Base-by-base conservation (phyloP, 2,329 filamentous ascomycete species). In the Microcyclosporella mali region DNA sequence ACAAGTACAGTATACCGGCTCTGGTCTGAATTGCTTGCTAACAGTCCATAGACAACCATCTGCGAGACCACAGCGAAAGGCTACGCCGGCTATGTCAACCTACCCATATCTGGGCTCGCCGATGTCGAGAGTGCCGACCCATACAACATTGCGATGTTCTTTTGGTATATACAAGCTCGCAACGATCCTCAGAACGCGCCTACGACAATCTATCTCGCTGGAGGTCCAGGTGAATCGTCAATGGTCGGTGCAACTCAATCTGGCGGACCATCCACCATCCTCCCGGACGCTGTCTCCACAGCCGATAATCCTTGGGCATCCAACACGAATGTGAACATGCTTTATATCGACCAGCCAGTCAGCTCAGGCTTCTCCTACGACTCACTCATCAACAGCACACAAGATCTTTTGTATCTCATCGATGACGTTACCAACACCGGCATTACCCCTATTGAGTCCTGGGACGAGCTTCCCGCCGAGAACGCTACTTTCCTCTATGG, bases 141-240 rank as follows among this genome's bases (percentile, higher is more conserved):
- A 6, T 61, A 59, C 48, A 55, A 56, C 38, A 49, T 54, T 3
- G 56, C 52, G 53, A 81, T 75, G 36, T 82, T 81, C 61, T 83
- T 82, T 63, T 80, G 77, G 76, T 82, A 80, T 55, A 75, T 82
- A 52, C 76, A 81, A 53, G 68, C 78, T 4, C 67, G 75, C 7
- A 66, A 74, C 4, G 65, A 71, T 51, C 68, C 77, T 2, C 50
- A 58, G 8, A 66, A 71, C 39, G 77, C 77, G 3, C 78, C 78
- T 0, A 62, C 81, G 25, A 73, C 75, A 0, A 73, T 81, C 17
- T 83, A 77, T 72, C 71, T 83, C 55, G 74, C 74, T 40, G 75
- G 76, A 29, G 79, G 79, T 0, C 79, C 79, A 3, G 79, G 79
- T 2, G 70, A 70, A 9, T 74, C 71, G 11, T 79, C 74, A 8